A percentile compares a stretch with the other conserved stretches of the same genome.
Conservation (phyloP, 108 stramenopile genomes). For the Cyclotella atomus region DNA sequence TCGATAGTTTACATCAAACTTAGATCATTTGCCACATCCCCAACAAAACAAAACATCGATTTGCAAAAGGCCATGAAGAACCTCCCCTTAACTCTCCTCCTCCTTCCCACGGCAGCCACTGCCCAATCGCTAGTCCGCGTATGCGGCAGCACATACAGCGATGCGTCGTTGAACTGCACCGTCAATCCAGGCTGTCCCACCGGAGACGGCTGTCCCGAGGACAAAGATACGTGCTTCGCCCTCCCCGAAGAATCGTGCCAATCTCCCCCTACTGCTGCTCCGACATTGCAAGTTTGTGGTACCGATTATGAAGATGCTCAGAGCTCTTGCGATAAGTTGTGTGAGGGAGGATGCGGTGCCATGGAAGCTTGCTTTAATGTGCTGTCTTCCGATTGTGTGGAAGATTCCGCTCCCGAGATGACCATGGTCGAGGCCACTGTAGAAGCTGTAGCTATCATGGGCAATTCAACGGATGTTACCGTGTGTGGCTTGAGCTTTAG, state of each 20-base stretch:
- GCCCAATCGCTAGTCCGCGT: slow-evolving; percentile 16
- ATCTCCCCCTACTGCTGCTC: background rate
- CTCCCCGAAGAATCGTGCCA: slow-evolving; percentile 9
- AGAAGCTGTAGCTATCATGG: background rate
- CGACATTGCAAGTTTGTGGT: background rate
- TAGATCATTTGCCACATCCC: too few relatives aligned
- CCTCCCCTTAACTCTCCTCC: background rate
- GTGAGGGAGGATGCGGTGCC: background rate
- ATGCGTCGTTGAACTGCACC: slow-evolving; percentile 19
- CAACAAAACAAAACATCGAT: too few relatives aligned
- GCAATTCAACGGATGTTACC: background rate
- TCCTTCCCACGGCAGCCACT: background rate
- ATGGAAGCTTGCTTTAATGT: slow-evolving; percentile 4
- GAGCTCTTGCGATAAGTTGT: background rate
- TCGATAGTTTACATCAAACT: too few relatives aligned
- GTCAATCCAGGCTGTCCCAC: slow-evolving; percentile 13
- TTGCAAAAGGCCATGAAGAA: background rate
- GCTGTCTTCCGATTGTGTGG: background rate
- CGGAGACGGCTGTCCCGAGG: slow-evolving; percentile 25
- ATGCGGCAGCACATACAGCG: slow-evolving; percentile 21
- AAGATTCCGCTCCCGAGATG: background rate
- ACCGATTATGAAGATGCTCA: background rate
- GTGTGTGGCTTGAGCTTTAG: background rate
- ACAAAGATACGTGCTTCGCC: slow-evolving; percentile 13
- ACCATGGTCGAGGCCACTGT: background rate